Base-by-base conservation (phyloP, 768 basidiomycete genomes). In the Thelephora aurantiotincta region DNA sequence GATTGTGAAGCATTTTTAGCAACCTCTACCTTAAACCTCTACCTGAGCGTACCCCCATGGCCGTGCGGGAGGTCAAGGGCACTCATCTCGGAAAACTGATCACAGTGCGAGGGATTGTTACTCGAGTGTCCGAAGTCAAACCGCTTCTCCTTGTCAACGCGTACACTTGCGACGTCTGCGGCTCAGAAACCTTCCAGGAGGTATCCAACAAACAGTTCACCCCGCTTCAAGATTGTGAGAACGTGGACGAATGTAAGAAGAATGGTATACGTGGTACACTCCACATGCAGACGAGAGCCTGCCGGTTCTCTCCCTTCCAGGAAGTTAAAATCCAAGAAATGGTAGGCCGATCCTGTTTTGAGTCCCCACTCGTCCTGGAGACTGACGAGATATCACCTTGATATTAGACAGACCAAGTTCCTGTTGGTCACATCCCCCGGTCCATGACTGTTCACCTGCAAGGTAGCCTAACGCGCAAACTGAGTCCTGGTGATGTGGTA, bases 321-420 rank as follows among this genome's bases (percentile, higher is more conserved):
- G 96, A 99, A 64, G 78, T 96, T 51, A 94, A 94, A 65, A 93
- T 99, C 48, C 96, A 99, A 62, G 96, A 99, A 64, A 94, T 99
- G 93, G 92, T 87, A 49, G 52, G 71, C 14, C 18, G 12, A 16
- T 7, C 12, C 56, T 1, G 6, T 13, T 18, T 3, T 14, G 12
- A 13, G 11, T 48, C 4, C 14, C 7, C 47, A 48, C 38, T 48
- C 3, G 43, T 41, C 33, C 26, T 30, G 26, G 9, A 49, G n/a
- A 43, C 26, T 30, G 26, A 30, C 50, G n/a, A 43, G 42, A 49
- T 43, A 18, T 57, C 35, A 33, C 1, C 11, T 44, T 44, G n/a
- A 35, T 49, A 0, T 18, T 55, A 91, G 91, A 87, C 94, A 20
- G 94, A 98, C 58, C 96, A 99, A 80, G 96, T 99, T 1, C 96